Conservation (phyloP, 2,329 filamentous ascomycete species). For the Hansfordia pulvinata region DNA sequence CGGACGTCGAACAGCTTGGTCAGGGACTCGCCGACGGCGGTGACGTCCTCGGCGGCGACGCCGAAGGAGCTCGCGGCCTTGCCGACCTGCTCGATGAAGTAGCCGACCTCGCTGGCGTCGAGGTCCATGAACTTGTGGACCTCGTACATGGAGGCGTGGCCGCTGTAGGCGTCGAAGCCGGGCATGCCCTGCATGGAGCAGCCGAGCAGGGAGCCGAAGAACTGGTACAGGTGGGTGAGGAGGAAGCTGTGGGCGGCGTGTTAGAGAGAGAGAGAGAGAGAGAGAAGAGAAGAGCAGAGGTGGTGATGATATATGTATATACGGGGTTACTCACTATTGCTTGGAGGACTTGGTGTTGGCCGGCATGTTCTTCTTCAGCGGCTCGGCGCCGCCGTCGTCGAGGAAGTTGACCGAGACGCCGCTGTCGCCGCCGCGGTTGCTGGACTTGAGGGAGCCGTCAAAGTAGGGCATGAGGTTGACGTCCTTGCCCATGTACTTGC, state of each 20-base stretch:
- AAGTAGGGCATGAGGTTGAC: conserved; percentile 50
- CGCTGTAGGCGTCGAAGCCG: conserved; percentile 35
- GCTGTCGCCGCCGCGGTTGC: conserved; percentile 31
- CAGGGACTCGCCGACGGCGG: conserved; percentile 32
- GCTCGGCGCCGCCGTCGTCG: conserved; percentile 42
- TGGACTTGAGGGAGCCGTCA: conserved; percentile 36
- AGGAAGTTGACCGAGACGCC: conserved; percentile 44
- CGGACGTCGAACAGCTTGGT: conserved; percentile 34
- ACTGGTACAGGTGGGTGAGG: conserved; percentile 47
- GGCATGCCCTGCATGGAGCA: conserved; percentile 35
- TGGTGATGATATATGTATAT: no score
- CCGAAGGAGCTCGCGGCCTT: conserved; percentile 43
- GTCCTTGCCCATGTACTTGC: conserved; percentile 30
- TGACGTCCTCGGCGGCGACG: conserved; percentile 37
- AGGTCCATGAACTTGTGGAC: conserved; percentile 49
- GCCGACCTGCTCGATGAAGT: conserved; percentile 46
- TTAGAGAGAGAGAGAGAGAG: conserved; percentile 2
- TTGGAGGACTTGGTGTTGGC: conserved; percentile 33
- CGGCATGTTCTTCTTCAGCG: conserved; percentile 40
- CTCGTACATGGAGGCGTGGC: conserved; percentile 30
- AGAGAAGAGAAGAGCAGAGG: no score
- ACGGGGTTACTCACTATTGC: conserved; percentile 36
- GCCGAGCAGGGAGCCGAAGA: conserved; percentile 44
- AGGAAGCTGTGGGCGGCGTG: conserved; percentile 25
- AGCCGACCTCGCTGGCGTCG: conserved; percentile 32